Percentiles rank a stretch among this genome's conserved stretches.
Conservation (phyloP, 208 protist genomes). For the Acanthamoeba polyphaga region DNA sequence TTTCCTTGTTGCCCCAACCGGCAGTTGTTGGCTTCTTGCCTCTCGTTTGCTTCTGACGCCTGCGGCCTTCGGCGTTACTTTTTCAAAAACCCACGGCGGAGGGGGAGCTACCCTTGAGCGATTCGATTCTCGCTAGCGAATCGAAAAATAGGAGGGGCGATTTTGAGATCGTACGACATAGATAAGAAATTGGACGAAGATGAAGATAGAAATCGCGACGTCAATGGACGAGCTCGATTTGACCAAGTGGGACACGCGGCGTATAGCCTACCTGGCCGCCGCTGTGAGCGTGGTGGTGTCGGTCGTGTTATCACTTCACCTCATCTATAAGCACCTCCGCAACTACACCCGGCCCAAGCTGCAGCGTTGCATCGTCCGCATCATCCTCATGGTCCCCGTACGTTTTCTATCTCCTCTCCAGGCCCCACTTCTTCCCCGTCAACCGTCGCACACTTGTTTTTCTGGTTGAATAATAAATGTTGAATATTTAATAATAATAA, state of each 20-base stretch:
- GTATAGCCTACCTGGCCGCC: slow-evolving; percentile 28
- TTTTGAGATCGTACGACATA: no score
- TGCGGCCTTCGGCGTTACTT: no score
- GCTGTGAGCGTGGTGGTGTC: slow-evolving; percentile 15
- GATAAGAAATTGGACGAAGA: background rate
- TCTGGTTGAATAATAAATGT: background rate
- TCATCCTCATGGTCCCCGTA: slow-evolving; percentile 95
- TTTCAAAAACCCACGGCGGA: no score
- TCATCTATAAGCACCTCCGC: slow-evolving; percentile 91
- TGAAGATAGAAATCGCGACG: slow-evolving; percentile 5
- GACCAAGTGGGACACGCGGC: slow-evolving; percentile 5
- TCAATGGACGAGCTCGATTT: background rate
- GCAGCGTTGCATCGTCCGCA: slow-evolving; percentile 93
- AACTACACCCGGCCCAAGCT: slow-evolving; percentile 92
- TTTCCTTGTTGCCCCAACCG: no score
- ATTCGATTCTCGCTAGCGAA: no score
- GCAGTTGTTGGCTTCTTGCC: no score
- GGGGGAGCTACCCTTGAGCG: no score
- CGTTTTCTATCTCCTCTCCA: background rate
- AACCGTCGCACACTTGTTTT: no score
- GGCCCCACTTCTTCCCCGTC: background rate
- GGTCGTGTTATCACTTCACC: slow-evolving; percentile 46
- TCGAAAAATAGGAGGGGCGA: no score
- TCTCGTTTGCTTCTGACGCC: no score
- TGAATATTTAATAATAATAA: background rate